Conservation (phyloP, 768 basidiomycete species). For the Galerina sulciceps region DNA sequence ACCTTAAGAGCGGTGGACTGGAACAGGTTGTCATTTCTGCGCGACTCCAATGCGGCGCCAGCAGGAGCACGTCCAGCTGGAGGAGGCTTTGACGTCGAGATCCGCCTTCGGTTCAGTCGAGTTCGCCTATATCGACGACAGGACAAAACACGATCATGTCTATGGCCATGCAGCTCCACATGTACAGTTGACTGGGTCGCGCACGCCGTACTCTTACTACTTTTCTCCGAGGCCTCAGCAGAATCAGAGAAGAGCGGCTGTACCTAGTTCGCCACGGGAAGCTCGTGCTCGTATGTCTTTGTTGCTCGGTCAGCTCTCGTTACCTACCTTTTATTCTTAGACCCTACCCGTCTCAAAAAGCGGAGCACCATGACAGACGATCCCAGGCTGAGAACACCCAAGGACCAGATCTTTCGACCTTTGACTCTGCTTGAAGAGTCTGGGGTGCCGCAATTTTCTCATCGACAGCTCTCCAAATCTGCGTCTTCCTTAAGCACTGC, state of each 20-base stretch:
- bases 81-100: background rate
- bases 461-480: background rate
- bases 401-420: background rate
- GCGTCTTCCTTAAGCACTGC: background rate
- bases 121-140: background rate
- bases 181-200: background rate
- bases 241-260: background rate
- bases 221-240: background rate
- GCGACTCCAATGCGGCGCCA: conserved; percentile 1
- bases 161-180: background rate
- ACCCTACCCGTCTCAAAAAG: conserved; percentile 12
- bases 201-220: conserved; percentile 9
- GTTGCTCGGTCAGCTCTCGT: background rate
- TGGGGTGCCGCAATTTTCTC: background rate
- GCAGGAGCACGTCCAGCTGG: background rate
- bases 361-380: conserved; percentile 1
- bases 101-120: background rate
- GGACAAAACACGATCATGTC: background rate
- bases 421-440: background rate
- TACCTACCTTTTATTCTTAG: background rate
- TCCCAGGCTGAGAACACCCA: background rate
- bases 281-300: conserved; percentile 2
- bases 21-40: background rate
- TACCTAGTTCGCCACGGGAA: background rate
- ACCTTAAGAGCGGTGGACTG: background rate